Percentiles rank a stretch among this genome's conserved stretches.
Conservation (phyloP, 768 basidiomycete genomes). For the Agrocybe pediades region DNA sequence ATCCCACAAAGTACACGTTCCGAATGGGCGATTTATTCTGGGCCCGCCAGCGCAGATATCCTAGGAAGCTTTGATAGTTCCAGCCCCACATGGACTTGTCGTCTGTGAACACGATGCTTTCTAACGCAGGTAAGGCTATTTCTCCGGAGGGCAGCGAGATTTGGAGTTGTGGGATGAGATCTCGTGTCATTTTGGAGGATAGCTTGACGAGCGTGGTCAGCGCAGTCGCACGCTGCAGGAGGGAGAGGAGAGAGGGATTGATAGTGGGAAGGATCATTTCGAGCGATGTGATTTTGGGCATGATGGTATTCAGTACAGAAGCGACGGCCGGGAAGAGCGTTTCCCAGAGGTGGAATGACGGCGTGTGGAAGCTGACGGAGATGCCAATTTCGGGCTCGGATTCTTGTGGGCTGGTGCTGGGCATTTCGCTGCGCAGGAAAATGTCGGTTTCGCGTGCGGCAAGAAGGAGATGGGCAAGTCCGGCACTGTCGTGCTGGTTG, state of each 20-base stretch:
- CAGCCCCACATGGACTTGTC: constrained; percentile 18
- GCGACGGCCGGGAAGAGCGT: constrained; percentile 11
- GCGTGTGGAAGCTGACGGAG: constrained; percentile 9
- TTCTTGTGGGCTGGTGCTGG: not conserved
- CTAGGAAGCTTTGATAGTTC: constrained; percentile 11
- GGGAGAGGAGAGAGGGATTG: constrained; percentile 11
- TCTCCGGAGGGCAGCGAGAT: not conserved
- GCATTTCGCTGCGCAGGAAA: constrained; percentile 4
- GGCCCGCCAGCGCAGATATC: constrained; percentile 14
- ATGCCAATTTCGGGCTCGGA: constrained; percentile 1
- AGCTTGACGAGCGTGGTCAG: constrained; percentile 12
- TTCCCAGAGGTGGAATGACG: constrained; percentile 7
- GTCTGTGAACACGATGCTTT: constrained; percentile 15
- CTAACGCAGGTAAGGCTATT: constrained; percentile 11
- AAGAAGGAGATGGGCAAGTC: constrained; percentile 1
- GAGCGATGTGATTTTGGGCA: constrained; percentile 10
- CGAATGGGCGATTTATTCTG: constrained; percentile 8
- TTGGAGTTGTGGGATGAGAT: constrained; percentile 10
- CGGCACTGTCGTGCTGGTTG: not conserved
- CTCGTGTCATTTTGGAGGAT: constrained; percentile 11
- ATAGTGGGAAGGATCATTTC: constrained; percentile 14
- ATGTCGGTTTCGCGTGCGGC: constrained; percentile 5
- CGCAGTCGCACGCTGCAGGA: constrained; percentile 9
- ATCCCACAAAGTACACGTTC: constrained; percentile 10
- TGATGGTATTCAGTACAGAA: not conserved